A percentile compares a stretch with the other conserved stretches of the same genome.
Conservation (phyloP, 495 filamentous ascomycete species). For the Alectoria sarmentosa region DNA sequence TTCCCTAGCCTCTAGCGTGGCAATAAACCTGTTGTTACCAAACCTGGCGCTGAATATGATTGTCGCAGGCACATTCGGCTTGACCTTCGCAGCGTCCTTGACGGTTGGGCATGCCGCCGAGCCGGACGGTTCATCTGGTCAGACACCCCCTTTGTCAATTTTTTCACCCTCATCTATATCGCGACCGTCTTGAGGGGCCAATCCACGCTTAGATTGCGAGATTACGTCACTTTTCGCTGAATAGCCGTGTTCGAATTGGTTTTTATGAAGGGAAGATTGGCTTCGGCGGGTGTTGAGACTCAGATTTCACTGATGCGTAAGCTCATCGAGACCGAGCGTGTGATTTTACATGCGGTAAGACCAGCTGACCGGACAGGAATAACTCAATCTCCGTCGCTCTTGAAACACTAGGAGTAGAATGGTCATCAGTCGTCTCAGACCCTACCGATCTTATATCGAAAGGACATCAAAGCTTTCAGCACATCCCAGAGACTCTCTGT, state of each 20-base stretch:
- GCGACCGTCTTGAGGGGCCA: not conserved
- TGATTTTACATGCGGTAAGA: slow-evolving; percentile 1
- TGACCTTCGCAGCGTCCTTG: not conserved
- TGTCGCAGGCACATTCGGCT: slow-evolving; percentile 1
- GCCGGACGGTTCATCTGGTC: slow-evolving; percentile 6
- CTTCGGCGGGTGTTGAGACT: not conserved
- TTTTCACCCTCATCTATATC: slow-evolving; percentile 1
- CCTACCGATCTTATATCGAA: not conserved
- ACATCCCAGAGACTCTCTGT: not conserved
- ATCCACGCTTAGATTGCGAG: not conserved
- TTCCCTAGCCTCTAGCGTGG: not conserved
- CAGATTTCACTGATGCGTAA: slow-evolving; percentile 1
- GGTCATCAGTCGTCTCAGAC: not conserved
- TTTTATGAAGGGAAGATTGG: not conserved
- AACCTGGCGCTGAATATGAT: not conserved
- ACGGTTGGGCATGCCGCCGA: not conserved
- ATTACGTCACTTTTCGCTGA: not conserved
- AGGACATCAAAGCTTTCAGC: slow-evolving; percentile 4
- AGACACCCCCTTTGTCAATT: slow-evolving; percentile 4
- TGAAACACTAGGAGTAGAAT: not conserved
- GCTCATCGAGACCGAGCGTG: not conserved
- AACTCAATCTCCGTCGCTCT: not conserved
- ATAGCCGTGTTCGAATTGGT: not conserved
- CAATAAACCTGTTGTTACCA: not conserved
- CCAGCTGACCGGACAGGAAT: not conserved